Evolutionary conservation across 176 grass and related monocot genomes (phyloP).

Genomic region (Ampelocalamus luodianensis): DNA sequence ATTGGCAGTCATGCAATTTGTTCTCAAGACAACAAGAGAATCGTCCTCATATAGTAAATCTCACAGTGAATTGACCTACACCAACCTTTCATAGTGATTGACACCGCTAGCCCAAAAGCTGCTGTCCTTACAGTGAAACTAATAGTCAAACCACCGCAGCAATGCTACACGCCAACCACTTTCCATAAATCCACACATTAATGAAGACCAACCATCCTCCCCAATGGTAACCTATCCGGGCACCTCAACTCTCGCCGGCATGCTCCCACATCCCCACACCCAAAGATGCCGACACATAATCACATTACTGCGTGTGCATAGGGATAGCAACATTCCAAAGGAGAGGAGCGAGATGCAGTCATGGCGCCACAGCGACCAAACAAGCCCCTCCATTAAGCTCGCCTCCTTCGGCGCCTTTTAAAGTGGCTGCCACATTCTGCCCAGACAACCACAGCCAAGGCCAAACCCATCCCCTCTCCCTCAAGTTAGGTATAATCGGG

Average conservation of each 20-base stretch:
- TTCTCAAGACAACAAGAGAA: conserved; percentile 36
- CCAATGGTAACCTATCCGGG: conserved; percentile 5
- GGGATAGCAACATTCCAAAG: conserved; percentile 31
- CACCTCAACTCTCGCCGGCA: neutral
- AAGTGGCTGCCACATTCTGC: conserved; percentile 48
- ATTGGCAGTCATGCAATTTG: conserved; percentile 3
- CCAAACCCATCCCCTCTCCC: conserved; percentile 31
- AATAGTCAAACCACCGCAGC: conserved; percentile 36
- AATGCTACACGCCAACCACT: conserved; percentile 27
- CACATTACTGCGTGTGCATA: conserved; percentile 26
- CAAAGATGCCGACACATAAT: conserved; percentile 47
- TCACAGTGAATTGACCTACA: conserved; percentile 23
- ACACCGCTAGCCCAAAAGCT: conserved; percentile 26
- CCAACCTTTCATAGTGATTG: conserved; percentile 22
- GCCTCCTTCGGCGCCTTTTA: conserved; percentile 41
- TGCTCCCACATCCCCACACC: conserved; percentile 36
- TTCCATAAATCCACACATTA: conserved; percentile 38
- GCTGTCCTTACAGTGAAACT: conserved; percentile 25
- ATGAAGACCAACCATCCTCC: conserved; percentile 29
- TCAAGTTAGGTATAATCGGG: conserved; percentile 22
- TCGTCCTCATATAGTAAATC: neutral
- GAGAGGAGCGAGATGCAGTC: neutral
- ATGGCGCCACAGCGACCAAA: conserved; percentile 25
- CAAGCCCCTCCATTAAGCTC: conserved; percentile 38
- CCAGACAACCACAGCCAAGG: conserved; percentile 47